Base-by-base conservation (phyloP, 345 rosid genomes). In the Salix viminalis region DNA sequence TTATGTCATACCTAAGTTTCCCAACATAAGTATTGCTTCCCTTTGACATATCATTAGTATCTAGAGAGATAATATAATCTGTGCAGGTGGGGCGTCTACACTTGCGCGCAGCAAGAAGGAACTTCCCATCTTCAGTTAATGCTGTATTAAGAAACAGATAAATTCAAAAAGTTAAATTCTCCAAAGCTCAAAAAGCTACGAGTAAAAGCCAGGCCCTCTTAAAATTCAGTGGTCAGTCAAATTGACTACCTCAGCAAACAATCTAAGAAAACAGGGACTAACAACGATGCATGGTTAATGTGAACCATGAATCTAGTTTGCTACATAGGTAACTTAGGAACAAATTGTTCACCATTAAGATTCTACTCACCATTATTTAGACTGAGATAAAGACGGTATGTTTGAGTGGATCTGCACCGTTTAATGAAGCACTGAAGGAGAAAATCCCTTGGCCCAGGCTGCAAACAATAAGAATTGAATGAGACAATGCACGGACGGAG, bases 61-160 rank as follows among this genome's bases (percentile, higher is more conserved):
- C 60, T 42, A 81, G 62, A 77, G 84, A 81, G 46, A 81, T 65
- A 48, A 81, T 75, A 70, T 77, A 77, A 74, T 81, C 84, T 4
- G 84, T 81, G 77, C 75, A 81, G 46, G 84, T 81, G 54, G 84
- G 72, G 15, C 84, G 81, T 70, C 81, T 77, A 21, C 69, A 74
- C 65, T 77, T 81, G 37, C 84, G 84, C 30, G 84, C 84, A 74
- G 84, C 84, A 56, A 81, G 79, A 77, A 81, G 81, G 74, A 81
- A 76, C 54, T 81, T 81, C 16, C 84, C 84, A 2, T 77, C 73
- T 18, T 77, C 84, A 18, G 81, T 30, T 36, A 81, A 52, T 44
- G 81, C 84, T 81, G 81, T 37, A 42, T 69, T 14, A 30, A 41
- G 15, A 37, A 69, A 42, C 23, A 67, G 2, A 62, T 6, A 26